phyloP scores from a whole-genome alignment of 169 alveolate species.

The Plasmodium reichenowi region DNA sequence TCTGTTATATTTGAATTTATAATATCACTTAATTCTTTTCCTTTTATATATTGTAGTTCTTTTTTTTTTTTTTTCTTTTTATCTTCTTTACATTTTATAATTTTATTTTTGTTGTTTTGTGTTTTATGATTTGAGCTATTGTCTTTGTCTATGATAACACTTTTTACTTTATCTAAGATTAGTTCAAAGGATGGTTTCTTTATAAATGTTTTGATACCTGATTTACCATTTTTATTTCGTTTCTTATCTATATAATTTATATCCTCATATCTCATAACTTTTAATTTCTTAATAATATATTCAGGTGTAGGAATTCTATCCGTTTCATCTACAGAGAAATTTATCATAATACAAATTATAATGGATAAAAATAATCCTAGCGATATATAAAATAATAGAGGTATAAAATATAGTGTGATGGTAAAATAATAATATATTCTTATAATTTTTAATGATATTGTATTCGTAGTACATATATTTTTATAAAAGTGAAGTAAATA shows the following conservation, averaged over 20 bases:
- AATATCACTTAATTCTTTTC: neutral
- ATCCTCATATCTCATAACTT: slow-evolving; percentile 76
- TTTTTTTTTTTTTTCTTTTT: slow-evolving; percentile 19
- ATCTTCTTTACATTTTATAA: slow-evolving; percentile 6
- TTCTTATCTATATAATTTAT: slow-evolving; percentile 27
- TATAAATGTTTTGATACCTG: slow-evolving; percentile 12
- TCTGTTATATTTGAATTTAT: neutral
- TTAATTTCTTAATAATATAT: slow-evolving; percentile 72
- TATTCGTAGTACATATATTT: slow-evolving; percentile 30
- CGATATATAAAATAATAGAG: slow-evolving; percentile 50
- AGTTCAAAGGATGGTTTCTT: slow-evolving; percentile 71
- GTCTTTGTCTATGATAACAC: slow-evolving; percentile 22
- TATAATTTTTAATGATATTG: slow-evolving; percentile 34
- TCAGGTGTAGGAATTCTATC: slow-evolving; percentile 68
- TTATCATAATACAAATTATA: slow-evolving; percentile 51
- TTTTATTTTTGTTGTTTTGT: slow-evolving; percentile 21
- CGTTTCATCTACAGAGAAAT: slow-evolving; percentile 53
- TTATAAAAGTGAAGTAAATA: slow-evolving; percentile 46
- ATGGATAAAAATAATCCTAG: slow-evolving; percentile 49
- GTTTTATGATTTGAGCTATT: neutral
- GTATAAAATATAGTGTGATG: slow-evolving; percentile 43
- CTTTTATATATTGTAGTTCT: neutral
- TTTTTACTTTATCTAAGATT: slow-evolving; percentile 48
- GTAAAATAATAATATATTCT: slow-evolving; percentile 44
- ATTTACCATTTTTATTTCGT: slow-evolving; percentile 9